Evolutionary conservation across 495 filamentous ascomycete genomes (phyloP), one percentile per base, ranked within the genome.

Genomic region (Talaromyces borbonicus): DNA sequence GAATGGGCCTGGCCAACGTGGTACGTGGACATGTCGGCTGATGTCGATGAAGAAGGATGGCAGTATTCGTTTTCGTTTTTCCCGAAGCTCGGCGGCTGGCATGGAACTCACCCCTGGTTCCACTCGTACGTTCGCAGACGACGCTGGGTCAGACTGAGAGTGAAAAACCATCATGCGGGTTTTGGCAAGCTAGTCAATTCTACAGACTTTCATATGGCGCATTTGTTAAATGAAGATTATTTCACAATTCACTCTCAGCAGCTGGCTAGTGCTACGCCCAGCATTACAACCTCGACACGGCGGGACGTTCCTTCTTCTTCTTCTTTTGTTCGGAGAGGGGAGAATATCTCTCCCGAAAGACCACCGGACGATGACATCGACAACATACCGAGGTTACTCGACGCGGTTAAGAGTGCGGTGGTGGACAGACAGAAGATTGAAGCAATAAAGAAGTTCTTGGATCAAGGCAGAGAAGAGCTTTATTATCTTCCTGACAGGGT

Each of bases 1-100:
- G 78, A 84, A 62, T 98, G 92, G 92, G 83, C 76, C 4, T 99
- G 92, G 93, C 79, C 83, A 47, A 81, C 81, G 29, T 99, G 93
- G 93, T 87, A 85, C 51, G 80, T 95, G 18, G 90, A 99, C 56
- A 87, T 88, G 73, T 82, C 85, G 6, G 78, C 79, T n/a, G 80
- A 85, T 50, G 78, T 87, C 8, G 93, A 97, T 54, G 83, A 90
- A 48, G 87, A 94, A 50, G 93, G 93, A 2, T 99, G 93, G 93
- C 77, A 90, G 55, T 99, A 99, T 56, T 85, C 83, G 16, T 87
- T 95, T 65, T 83, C 80, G 49, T 99, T 97, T 54, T 62, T 68
- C 2, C 80, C 75, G 36, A 67, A 65, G 11, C 90, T 85, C 44
- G 76, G n/a, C n/a, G n/a, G 81, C 1, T 99, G 93, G 93, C 93